Evolutionary conservation across 768 basidiomycete species (phyloP).

Genomic region (Trametopsis cervina): DNA sequence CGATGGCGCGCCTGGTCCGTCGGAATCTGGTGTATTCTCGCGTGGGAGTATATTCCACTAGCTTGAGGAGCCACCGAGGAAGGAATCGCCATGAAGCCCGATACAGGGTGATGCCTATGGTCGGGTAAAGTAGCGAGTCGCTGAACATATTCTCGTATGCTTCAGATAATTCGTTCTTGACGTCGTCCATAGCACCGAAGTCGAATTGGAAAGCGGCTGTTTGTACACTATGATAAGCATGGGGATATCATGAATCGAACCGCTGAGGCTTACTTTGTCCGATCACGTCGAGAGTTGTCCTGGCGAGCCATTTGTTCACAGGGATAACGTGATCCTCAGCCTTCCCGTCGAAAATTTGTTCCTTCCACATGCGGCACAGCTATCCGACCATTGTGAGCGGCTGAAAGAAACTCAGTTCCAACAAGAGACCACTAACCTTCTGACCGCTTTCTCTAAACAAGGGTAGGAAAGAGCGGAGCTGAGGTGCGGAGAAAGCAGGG

Average conservation of each 20-base stretch:
- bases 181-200: constrained; percentile 26
- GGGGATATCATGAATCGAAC: constrained; percentile 12
- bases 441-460: constrained; percentile 20
- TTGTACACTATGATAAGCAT: constrained; percentile 10
- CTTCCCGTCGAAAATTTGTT: constrained; percentile 33
- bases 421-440: constrained; percentile 5
- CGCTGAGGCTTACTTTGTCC: constrained; percentile 29
- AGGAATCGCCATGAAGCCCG: constrained; percentile 23
- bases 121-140: constrained; percentile 21
- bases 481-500: constrained; percentile 24
- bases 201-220: constrained; percentile 39
- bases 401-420: no score
- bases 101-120: constrained; percentile 19
- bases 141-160: constrained; percentile 24
- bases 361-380: constrained; percentile 12
- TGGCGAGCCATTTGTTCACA: constrained; percentile 28
- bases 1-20: constrained; percentile 18
- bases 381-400: no score
- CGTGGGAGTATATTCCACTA: constrained; percentile 24
- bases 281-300: constrained; percentile 32
- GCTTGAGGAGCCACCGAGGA: constrained; percentile 20
- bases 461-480: constrained; percentile 21
- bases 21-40: constrained; percentile 24
- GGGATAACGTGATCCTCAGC: constrained; percentile 20
- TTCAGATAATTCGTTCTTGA: not conserved